phyloP scores from a whole-genome alignment of 208 protist species.

The Wallacemonas rigidus region DNA sequence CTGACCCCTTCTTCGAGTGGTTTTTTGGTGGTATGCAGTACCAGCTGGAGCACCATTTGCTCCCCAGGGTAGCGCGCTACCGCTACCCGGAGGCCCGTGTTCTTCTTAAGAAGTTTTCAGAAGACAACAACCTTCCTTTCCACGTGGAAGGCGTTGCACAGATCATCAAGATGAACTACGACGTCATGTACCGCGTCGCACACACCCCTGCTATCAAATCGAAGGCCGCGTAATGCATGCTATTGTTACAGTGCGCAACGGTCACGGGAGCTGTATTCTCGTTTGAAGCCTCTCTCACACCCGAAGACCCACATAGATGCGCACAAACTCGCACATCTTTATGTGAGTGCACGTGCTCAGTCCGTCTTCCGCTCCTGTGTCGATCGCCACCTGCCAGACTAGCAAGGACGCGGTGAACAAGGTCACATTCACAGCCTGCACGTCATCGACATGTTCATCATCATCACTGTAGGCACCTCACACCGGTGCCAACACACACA shows the following conservation, averaged over 20 bases:
- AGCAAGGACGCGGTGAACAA: too few species aligned
- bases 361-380: too few species aligned
- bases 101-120: slow-evolving; percentile 75
- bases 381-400: too few species aligned
- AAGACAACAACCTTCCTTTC: slow-evolving; percentile 73
- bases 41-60: slow-evolving; percentile 86
- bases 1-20: slow-evolving; percentile 75
- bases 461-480: too few species aligned
- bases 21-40: slow-evolving; percentile 89
- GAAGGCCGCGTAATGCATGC: neutral
- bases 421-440: too few species aligned
- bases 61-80: slow-evolving; percentile 70
- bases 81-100: slow-evolving; percentile 60
- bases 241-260: neutral
- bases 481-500: too few species aligned
- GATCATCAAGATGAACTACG: slow-evolving; percentile 74
- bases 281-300: too few species aligned
- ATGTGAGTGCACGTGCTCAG: too few species aligned
- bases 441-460: too few species aligned
- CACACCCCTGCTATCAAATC: slow-evolving; percentile 23
- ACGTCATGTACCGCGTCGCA: slow-evolving; percentile 49
- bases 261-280: neutral
- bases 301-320: neutral
- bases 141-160: slow-evolving; percentile 62
- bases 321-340: neutral